Evolutionary conservation across 352 stramenopile genomes (phyloP), one percentile per base, ranked within the genome.

Genomic region (Ochromonadaceae sp.): DNA sequence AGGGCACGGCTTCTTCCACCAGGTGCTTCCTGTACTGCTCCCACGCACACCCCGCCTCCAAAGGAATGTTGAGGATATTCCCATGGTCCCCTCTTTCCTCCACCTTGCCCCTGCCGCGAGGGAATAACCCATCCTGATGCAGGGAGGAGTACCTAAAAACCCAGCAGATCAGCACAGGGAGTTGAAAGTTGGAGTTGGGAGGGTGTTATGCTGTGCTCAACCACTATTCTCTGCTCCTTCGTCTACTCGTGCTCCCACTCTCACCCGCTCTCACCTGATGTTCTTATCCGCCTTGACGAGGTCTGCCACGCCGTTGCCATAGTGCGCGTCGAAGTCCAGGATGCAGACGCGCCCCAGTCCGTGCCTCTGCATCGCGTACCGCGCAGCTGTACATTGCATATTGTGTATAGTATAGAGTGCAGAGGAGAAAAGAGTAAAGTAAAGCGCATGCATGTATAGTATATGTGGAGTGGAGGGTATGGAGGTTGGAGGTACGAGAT

Each of bases 291-390:
- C 35, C 10, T 61, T 56, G 1, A 69, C 68, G 3, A 74, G 44
- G 12, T 65, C 59, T 20, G 67, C 71, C 12, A 77, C 63, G 10
- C 71, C 71, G 36, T 76, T 76, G 14, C 71, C 71, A 25, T 73
- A 65, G 32, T 76, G 71, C 2, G 74, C 71, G 15, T 76, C 71
- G 32, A 76, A 75, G 50, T 76, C 71, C n/a, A 76, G 35, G 1
- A 76, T 70, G 9, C 65, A 55, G 36, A 76, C 67, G 20, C 67
- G 28, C n/a, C 67, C 60, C 1, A 72, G 22, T 2, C 66, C 66
- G 35, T 69, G 44, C 20, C 35, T 22, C n/a, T 69, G 5, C 14
- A 48, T 15, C 26, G 42, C 61, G 57, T 68, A 52, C 4, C 22
- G 12, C 10, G 39, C 39, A 36, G 39, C 39, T 20, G 20, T 20